Base-by-base conservation (phyloP, 192 early-diverging fungal genomes). In the Polychytrium aggregatum region DNA sequence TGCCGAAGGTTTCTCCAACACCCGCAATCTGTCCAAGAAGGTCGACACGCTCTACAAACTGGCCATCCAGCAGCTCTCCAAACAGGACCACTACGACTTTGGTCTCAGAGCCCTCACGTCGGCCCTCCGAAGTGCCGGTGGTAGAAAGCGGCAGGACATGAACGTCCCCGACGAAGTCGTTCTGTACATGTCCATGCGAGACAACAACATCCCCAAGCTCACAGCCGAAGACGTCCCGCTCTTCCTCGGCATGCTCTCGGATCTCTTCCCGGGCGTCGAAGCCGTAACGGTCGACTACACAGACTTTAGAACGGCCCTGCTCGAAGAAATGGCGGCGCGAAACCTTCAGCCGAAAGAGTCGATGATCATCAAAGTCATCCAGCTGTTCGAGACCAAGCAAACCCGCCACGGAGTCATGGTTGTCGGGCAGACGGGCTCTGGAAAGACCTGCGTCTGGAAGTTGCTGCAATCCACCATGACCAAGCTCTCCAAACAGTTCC, bases 81-180 rank as follows among this genome's bases (percentile, higher is more conserved):
- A 79, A 53, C 76, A 79, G 45, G 76, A 79, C 48, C 76, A 79
- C 48, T 79, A 79, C 37, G 76, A 79, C 51, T 79, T 79, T 47
- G 65, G 62, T 20, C 53, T 79, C 10, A 54, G 76, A 22, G 74
- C 74, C 9, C 41, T 79, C 24, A 79, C 71, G 16, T 56, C 73
- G 7, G 67, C 66, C 6, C 48, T 79, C 35, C 52, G 64, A 36
- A 60, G 59, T 14, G 76, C 76, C 2, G 76, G 76, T 18, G 37
- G 53, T 2, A 31, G 63, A 30, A 76, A 78, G 46, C 59, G 76
- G 21, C 25, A 44, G 27, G 72, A 79, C 40, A 44, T 47, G 20
- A 71, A 28, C 14, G 60, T 64, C 9, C 48, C 74, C 10, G 74
- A 78, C 42, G 74, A 79, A 27, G 58, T 71, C 1, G 71, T 79